phyloP scores from a whole-genome alignment of 805 yeast genomes.

The Kregervanrija fluxuum region DNA sequence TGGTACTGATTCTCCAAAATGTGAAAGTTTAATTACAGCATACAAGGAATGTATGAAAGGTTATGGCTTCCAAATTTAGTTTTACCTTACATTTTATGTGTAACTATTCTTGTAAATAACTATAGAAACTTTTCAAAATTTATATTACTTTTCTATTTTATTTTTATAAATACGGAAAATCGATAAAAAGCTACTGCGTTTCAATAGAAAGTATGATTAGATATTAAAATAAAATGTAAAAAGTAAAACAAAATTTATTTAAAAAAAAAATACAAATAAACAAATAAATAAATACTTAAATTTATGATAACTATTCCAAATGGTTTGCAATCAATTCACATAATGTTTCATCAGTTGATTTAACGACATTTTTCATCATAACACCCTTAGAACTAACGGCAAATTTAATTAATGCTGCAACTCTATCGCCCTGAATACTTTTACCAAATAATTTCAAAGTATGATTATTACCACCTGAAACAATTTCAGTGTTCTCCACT shows the following conservation, averaged over 20 bases:
- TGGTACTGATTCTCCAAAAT: constrained; percentile 80
- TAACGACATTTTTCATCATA: constrained; percentile 53
- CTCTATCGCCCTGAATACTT: constrained; percentile 49
- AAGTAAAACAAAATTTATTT: not conserved
- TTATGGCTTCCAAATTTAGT: constrained; percentile 62
- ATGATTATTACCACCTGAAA: constrained; percentile 51
- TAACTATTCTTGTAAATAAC: not conserved
- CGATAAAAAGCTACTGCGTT: not conserved
- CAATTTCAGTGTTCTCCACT: constrained; percentile 64
- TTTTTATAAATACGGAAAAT: not conserved
- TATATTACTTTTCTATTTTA: not conserved
- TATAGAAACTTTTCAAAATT: not conserved
- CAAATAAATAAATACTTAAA: not conserved
- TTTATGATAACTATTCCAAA: constrained; percentile 25
- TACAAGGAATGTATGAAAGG: constrained; percentile 91
- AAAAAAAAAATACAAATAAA: not conserved
- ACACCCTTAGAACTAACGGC: constrained; percentile 42
- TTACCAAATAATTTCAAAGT: constrained; percentile 78
- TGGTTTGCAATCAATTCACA: constrained; percentile 46
- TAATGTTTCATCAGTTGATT: constrained; percentile 44
- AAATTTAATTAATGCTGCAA: constrained; percentile 42
- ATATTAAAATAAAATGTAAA: not conserved
- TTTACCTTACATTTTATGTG: not conserved
- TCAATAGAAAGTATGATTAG: not conserved
- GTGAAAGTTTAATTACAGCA: constrained; percentile 59